A percentile compares a stretch with the other conserved stretches of the same genome.
Evolutionary conservation across 176 grass and related monocot species (phyloP).

Genomic region (Calamus simplicifolius): DNA sequence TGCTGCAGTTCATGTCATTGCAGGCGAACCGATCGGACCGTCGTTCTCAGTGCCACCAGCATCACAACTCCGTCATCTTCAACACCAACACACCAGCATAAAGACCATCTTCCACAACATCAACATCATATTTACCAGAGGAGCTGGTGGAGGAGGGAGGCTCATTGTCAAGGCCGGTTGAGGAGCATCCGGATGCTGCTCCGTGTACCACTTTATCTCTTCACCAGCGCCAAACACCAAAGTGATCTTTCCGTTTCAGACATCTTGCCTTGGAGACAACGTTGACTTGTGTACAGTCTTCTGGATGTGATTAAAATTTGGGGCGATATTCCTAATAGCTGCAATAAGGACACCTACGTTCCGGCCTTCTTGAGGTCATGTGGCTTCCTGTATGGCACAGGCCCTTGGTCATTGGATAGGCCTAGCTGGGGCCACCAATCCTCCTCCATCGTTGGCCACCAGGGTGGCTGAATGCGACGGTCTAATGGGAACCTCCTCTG

Average conservation of each 20-base stretch:
- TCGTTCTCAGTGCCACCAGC: too few species aligned
- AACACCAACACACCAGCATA: too few species aligned
- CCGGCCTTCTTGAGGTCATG: neutral
- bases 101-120: too few species aligned
- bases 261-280: slow-evolving; percentile 3
- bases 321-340: neutral
- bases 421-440: neutral
- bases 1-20: too few species aligned
- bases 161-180: too few species aligned
- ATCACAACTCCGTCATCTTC: too few species aligned
- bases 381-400: neutral
- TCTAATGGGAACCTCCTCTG: slow-evolving; percentile 3
- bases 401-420: neutral
- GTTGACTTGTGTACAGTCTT: neutral
- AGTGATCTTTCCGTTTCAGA: neutral
- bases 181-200: too few species aligned
- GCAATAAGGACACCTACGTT: neutral
- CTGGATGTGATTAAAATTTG: neutral
- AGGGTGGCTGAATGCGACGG: neutral
- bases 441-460: neutral
- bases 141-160: too few species aligned
- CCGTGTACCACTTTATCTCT: neutral
- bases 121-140: too few species aligned
- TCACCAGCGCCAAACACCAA: neutral
- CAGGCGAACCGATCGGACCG: too few species aligned